Base-by-base conservation (phyloP, 2,329 filamentous ascomycete genomes). In the Cytospora schulzeri region DNA sequence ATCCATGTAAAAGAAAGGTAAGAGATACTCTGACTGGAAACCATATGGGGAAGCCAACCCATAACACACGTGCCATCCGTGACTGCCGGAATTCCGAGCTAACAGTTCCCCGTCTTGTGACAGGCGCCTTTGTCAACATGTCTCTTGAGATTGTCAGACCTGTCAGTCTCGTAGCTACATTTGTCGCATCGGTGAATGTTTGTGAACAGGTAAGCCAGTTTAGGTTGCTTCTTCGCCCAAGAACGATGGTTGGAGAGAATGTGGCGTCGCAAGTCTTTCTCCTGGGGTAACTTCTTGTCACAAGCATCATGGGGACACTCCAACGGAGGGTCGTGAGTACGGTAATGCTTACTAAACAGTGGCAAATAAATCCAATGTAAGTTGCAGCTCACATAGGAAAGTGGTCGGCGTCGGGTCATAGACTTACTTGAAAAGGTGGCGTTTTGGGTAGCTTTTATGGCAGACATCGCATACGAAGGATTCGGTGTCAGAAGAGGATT, bases 251-350 rank as follows among this genome's bases (percentile, higher is more conserved):
- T 6, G 1, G 22, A 53, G 15, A 29, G 41, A 4, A 66, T 60
- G 26, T 63, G 64, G 6, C 57, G 57, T 12, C 60, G 52, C 11
- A 63, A 26, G 0, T 66, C 56, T n/a, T 50, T 66, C 11, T 60
- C 60, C 11, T 62, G 15, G 2, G 59, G 3, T 4, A 24, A 50
- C 12, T 15, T 56, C 38, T 50, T 28, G 1, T 11, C 5, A 26
- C 59, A 62, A 8, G 14, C 9, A 19, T 56, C 52, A 2, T 33
- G 59, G 6, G 59, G 59, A 53, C 59, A 61, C 11, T 19, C 1
- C 4, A 60, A 5, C 6, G 41, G 51, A 1, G 6, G 54, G 0
- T 38, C 17, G 22, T 65, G 63, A 9, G 9, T 63, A 15, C 55
- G 55, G 12, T 57, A 17, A 35, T 66, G 26, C 9, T 28, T 24